phyloP scores from a whole-genome alignment of 352 stramenopile species.

The Phytophthora syringae region DNA sequence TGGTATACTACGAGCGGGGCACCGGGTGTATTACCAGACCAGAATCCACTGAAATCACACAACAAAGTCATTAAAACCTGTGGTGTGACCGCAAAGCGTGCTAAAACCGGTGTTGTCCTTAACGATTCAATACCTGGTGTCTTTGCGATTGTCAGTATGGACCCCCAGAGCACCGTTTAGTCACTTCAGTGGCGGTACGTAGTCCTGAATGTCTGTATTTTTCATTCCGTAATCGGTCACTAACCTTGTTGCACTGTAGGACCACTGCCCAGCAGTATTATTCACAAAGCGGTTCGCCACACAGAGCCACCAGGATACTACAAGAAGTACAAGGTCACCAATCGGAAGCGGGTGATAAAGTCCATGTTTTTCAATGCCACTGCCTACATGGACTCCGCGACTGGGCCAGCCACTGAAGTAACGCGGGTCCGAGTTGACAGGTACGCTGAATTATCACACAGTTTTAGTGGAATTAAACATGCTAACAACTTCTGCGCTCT shows the following conservation, averaged over 20 bases:
- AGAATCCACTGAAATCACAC: conserved; percentile 22
- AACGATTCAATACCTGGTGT: conserved; percentile 14
- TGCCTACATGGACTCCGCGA: background rate
- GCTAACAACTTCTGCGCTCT: too few species aligned
- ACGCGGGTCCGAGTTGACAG: background rate
- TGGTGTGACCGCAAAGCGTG: background rate
- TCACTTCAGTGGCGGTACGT: conserved; percentile 7
- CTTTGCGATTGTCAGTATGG: background rate
- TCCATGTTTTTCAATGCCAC: background rate
- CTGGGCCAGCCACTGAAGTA: background rate
- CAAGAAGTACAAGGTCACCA: background rate
- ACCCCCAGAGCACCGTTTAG: conserved; percentile 1
- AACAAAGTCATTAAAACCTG: conserved; percentile 22
- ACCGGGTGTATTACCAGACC: conserved; percentile 10
- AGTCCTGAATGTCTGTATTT: too few species aligned
- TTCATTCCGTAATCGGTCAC: too few species aligned
- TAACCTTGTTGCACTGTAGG: background rate
- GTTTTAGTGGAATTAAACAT: too few species aligned
- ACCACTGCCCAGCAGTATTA: background rate
- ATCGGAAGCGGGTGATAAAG: background rate
- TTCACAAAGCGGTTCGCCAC: background rate
- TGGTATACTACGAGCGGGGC: conserved; percentile 5
- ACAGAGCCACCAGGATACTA: background rate
- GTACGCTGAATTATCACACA: too few species aligned
- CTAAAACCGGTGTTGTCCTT: conserved; percentile 13